Base-by-base conservation (phyloP, 163 green algal genomes). In the Chlamydomonas reinhardtii region DNA sequence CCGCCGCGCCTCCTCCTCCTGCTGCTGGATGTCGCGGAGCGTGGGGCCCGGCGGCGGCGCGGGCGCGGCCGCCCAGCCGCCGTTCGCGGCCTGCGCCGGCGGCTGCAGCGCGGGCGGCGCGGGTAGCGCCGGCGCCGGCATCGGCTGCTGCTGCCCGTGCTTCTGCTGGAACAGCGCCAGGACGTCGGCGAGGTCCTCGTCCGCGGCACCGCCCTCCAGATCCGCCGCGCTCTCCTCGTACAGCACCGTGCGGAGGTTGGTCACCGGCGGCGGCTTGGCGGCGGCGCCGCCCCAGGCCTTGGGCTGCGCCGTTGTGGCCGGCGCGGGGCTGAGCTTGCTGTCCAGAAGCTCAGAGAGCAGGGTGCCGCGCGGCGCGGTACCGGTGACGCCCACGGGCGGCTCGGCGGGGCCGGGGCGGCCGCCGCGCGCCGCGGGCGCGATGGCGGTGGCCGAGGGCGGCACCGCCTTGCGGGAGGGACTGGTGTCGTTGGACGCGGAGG, bases 271-370 rank as follows among this genome's bases (percentile, higher is more conserved):
- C 6, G 68, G 52, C 65, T 82, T 72, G n/a, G 69, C 69, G 34
- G 68, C 78, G 11, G 59, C 70, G 32, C 83, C 80, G 64, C 89
- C 85, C 85, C 84, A 89, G 0, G 84, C 89, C 72, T 81, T 81
- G 31, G 71, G 71, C 61, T 39, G 54, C 6, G 69, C 39, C 14
- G 69, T 25, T 8, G 68, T 48, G 32, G 87, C 48, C 0, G 82
- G 62, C 27, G 78, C 72, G 12, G 83, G 74, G 39, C 83, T 89
- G 75, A 93, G 68, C 84, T 94, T 89, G 74, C 91, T 78, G 48
- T 93, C 88, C 59, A 95, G 85, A 9, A 96, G 92, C 73, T 96
- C 92, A 90, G 75, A 82, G 5, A 91, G 76, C 24, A 76, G 87
- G 43, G 87, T 83, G 19, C 71, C 70, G 14, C 87, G 75, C 4